These are phyloP conservation scores for Mangifera indica DNA, from an alignment of 345 rosid genomes.

Conservation along the genomic window DNA sequence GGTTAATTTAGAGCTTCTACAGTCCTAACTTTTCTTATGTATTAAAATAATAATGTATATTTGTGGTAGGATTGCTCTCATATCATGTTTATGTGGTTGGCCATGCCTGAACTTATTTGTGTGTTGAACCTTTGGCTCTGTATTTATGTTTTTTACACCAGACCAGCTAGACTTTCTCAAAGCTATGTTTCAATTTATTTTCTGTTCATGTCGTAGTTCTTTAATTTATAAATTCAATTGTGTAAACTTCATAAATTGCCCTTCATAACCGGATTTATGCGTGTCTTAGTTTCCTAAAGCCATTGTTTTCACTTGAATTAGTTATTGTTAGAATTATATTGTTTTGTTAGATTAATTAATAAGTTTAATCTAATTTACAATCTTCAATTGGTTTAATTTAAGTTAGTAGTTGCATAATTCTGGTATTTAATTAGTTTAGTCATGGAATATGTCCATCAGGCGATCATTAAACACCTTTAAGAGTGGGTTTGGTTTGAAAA, in stretches of 20 bases:
- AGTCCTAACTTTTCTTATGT: background rate
- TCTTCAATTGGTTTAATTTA: too few relatives aligned
- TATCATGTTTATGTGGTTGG: background rate
- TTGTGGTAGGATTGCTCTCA: background rate
- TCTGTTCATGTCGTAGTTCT: background rate
- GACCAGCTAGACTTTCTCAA: background rate
- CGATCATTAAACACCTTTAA: too few relatives aligned
- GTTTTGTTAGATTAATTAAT: too few relatives aligned
- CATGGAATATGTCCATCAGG: too few relatives aligned
- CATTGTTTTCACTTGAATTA: too few relatives aligned
- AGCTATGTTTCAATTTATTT: background rate
- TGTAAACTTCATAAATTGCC: background rate
- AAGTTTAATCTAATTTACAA: too few relatives aligned
- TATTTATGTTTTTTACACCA: background rate
- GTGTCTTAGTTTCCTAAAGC: too few relatives aligned
- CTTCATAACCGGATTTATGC: background rate
- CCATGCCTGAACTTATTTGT: background rate
- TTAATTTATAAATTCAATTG: background rate
- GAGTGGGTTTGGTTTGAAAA: too few relatives aligned
- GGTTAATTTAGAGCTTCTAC: constrained; percentile 18
- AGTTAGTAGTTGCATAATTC: too few relatives aligned
- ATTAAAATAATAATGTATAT: constrained; percentile 5
- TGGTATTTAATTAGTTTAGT: too few relatives aligned
- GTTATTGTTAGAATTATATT: too few relatives aligned
- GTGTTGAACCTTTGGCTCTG: constrained; percentile 1